Evolutionary conservation across 2,329 filamentous ascomycete species (phyloP), one percentile per base, ranked within the genome.

Genomic region (Knufia fluminis): DNA sequence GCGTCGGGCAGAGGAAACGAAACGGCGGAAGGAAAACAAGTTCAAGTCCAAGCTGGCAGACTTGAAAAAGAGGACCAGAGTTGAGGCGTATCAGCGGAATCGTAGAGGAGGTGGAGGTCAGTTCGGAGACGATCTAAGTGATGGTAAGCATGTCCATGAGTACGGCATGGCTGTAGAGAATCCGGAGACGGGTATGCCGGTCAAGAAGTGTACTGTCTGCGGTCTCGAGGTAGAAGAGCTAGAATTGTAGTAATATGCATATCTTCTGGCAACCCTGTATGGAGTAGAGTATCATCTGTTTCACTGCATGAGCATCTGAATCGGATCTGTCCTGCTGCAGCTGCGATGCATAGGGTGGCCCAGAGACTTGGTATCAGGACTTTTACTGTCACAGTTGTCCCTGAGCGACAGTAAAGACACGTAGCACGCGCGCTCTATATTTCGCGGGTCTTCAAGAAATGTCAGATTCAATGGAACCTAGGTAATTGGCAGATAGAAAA

Each of bases 41-140:
- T 97, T 97, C 68, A 88, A 86, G 62, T 82, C 80, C 51, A 94
- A 94, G 70, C 72, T 98, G 28, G 75, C 85, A 4, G 90, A 97
- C 47, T 65, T 98, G 55, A 98, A 97, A 74, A 90, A 91, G 68
- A 83, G 90, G 65, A 98, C 92, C 10, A 75, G 89, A 40, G 90
- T 94, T 0, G 92, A 97, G 59, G 87, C 90, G 0, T 94, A 91
- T 60, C 79, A 89, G 49, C 73, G 90, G 44, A 83, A 82, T 59
- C 76, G 80, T 19, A 74, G 75, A 14, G 68, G 68, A 0, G 66
- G 65, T 4, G 73, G 71, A 6, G 72, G 70, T 0, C 67, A 69
- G 51, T 95, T 96, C 70, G 89, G 91, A 0, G 87, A 95, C 65
- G 76, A 77, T 46, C 75, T 96, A 20, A 79, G 76, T 3, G 74